These are phyloP conservation scores for Metrosideros polymorpha DNA, from an alignment of 441 rosid species.

Conservation along the genomic window DNA sequence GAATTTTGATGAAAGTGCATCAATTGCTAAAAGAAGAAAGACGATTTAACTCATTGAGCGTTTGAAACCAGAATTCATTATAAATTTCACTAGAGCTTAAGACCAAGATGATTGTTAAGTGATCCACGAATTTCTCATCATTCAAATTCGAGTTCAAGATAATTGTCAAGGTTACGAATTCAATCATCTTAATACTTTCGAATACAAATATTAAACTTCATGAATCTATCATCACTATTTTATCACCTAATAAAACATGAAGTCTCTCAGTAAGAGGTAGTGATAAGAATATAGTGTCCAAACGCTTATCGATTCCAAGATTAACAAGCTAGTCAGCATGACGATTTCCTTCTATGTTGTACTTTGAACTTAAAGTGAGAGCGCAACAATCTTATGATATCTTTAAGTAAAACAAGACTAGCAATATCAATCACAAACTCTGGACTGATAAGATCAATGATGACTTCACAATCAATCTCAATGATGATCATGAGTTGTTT, in stretches of 20 bases:
- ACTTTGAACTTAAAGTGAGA: neutral
- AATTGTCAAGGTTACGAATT: neutral
- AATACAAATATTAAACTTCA: too few relatives aligned
- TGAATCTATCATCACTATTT: too few relatives aligned
- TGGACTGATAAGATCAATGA: fast-evolving
- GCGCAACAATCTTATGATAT: fast-evolving
- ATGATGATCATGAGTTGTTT: neutral
- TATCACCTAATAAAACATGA: too few relatives aligned
- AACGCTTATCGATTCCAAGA: neutral
- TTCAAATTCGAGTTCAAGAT: neutral
- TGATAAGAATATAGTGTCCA: neutral
- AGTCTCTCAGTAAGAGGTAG: neutral
- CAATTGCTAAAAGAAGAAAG: neutral
- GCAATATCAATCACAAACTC: neutral
- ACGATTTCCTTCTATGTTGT: fast-evolving
- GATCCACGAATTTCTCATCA: neutral
- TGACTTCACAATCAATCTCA: neutral
- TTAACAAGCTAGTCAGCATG: fast-evolving
- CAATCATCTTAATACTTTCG: neutral
- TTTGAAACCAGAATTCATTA: too few relatives aligned
- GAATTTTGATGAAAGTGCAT: neutral
- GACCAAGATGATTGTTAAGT: neutral
- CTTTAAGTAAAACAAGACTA: neutral
- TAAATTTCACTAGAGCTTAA: neutral
- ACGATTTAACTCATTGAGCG: neutral